Percentiles rank a stretch among this genome's conserved stretches.
phyloP scores from a whole-genome alignment of 1,139 yeast species.

The Kodamaea arcana region DNA sequence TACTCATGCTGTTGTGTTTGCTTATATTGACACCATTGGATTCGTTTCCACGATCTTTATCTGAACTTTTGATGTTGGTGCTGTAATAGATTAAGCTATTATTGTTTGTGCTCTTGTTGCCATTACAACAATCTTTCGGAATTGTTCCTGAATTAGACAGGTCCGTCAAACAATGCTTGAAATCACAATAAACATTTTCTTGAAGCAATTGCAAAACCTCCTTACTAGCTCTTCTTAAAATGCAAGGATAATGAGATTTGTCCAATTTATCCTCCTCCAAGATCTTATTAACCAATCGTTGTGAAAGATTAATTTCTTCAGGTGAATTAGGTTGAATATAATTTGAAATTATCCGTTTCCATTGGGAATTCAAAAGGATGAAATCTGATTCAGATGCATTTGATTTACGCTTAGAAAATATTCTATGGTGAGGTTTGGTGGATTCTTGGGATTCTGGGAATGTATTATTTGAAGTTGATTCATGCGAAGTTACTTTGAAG shows the following conservation, averaged over 20 bases:
- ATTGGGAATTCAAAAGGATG: constrained; percentile 15
- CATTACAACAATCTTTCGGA: background rate
- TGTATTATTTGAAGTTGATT: background rate
- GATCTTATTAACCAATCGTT: constrained; percentile 28
- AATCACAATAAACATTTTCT: constrained; percentile 37
- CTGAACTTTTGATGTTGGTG: background rate
- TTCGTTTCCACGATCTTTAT: background rate
- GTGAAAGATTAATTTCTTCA: constrained; percentile 43
- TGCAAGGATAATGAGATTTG: constrained; percentile 34
- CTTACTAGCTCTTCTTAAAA: constrained; percentile 38
- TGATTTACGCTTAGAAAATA: no score
- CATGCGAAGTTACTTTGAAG: no score
- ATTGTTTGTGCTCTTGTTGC: background rate
- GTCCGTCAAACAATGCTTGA: no score
- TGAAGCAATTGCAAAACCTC: constrained; percentile 41
- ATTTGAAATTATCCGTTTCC: constrained; percentile 27
- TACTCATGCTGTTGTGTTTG: background rate
- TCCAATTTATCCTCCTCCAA: constrained; percentile 22
- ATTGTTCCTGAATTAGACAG: no score
- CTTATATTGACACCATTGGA: background rate
- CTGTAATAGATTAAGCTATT: background rate
- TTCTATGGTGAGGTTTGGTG: background rate
- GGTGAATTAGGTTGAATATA: constrained; percentile 35
- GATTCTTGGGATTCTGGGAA: background rate
- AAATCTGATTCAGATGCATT: background rate